Evolutionary conservation across 331 rosid genomes (phyloP), one percentile per base, ranked within the genome.

Genomic region (Malus hybrid): DNA sequence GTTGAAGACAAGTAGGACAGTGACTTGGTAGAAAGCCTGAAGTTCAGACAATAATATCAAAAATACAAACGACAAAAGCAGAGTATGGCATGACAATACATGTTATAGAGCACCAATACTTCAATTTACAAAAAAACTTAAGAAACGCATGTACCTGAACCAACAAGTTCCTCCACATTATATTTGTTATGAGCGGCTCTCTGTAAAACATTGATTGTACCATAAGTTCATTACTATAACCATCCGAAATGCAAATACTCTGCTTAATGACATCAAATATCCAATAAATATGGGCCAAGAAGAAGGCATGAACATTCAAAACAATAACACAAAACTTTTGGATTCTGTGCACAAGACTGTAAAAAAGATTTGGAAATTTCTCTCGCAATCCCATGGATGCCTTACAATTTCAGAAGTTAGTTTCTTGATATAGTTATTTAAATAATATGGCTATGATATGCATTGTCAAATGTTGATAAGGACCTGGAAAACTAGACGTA

Each of bases 91-190:
- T 39, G 30, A 24, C 56, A 63, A 42, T 67, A 20, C 64, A 77
- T 30, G 12, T 39, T 62, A 74, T 72, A 16, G 55, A 73, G 14
- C n/a, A 36, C 39, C 10, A 33, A n/a, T 18, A 24, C 8, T 16
- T 28, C 11, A 28, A 22, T n/a, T 52, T 7, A 68, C 19, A 15
- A 6, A 11, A 18, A 19, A 4, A 32, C 0, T 34, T 1, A 72
- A 48, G 8, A 60, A 83, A 61, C 68, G 18, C n/a, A 44, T 29
- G 67, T 83, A 91, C 98, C 96, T 93, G 98, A 69, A 93, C 69
- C 77, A 91, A 78, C 85, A 93, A 83, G 76, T 93, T 93, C 84
- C 98, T 89, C 98, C 98, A 91, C 97, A 93, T 90, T 66, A 87
- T 74, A 75, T 90, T 88, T 68, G 98, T 86, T 63, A 93, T 85